A percentile compares a stretch with the other conserved stretches of the same genome.
Evolutionary conservation across 257 asterid species (phyloP).

Genomic region (Mitragyna speciosa): DNA sequence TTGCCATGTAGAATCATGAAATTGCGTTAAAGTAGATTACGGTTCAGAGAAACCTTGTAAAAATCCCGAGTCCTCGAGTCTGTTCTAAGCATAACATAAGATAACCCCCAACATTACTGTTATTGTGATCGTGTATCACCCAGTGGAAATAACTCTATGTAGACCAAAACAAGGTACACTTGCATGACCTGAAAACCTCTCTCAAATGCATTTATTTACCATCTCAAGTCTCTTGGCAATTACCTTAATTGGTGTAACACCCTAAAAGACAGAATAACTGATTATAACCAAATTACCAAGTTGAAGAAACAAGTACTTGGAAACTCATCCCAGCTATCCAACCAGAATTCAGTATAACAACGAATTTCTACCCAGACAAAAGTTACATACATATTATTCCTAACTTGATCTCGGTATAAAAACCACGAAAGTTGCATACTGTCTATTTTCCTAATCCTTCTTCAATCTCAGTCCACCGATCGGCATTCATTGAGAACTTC

Average conservation of each 20-base stretch:
- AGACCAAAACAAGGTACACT: not conserved
- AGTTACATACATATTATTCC: not conserved
- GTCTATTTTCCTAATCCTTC: constrained; percentile 55
- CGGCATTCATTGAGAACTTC: constrained; percentile 51
- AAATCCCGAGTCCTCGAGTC: not conserved
- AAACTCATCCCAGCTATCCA: not conserved
- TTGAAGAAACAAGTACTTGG: not conserved
- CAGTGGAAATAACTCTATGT: not conserved
- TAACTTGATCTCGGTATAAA: not conserved
- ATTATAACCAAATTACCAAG: not conserved
- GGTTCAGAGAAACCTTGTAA: not conserved
- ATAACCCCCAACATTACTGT: not conserved
- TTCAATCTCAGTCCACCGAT: constrained; percentile 69
- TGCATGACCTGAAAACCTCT: not conserved
- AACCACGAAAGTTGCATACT: constrained; percentile 13
- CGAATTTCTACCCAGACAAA: not conserved
- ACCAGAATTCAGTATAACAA: not conserved
- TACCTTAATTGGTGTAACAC: not conserved
- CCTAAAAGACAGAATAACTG: not conserved
- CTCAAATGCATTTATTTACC: not conserved
- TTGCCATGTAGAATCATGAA: too few relatives aligned
- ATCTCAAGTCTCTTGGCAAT: not conserved
- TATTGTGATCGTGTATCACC: not conserved
- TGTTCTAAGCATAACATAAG: not conserved
- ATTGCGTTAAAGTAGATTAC: too few relatives aligned